A percentile compares a stretch with the other conserved stretches of the same genome.
phyloP scores from a whole-genome alignment of 1,284 basidiomycete species.

The Puccinia novopanici region DNA sequence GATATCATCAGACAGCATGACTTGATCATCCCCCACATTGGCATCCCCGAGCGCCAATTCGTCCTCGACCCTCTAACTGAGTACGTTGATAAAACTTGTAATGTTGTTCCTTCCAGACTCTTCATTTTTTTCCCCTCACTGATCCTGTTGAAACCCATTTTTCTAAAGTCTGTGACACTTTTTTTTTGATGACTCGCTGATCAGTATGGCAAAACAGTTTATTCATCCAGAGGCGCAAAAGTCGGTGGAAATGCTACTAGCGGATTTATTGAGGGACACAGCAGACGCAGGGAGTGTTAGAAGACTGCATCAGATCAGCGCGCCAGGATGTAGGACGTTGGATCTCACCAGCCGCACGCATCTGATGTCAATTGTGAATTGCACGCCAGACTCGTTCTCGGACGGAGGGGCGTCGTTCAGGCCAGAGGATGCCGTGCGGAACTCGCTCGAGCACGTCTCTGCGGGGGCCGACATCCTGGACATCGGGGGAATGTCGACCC shows the following conservation, averaged over 20 bases:
- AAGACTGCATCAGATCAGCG: constrained; percentile 60
- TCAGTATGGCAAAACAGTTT: constrained; percentile 26
- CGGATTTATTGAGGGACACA: neutral
- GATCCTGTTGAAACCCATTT: neutral
- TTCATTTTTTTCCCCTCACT: neutral
- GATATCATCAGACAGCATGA: constrained; percentile 67
- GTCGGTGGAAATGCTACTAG: constrained; percentile 1
- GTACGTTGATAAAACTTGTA: constrained; percentile 2
- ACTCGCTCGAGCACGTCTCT: constrained; percentile 55
- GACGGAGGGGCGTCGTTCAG: constrained; percentile 71
- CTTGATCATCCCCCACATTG: constrained; percentile 80
- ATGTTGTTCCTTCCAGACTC: neutral
- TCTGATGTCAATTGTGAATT: constrained; percentile 92
- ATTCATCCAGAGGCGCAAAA: constrained; percentile 18
- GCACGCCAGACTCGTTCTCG: constrained; percentile 95
- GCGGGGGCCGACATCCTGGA: constrained; percentile 79
- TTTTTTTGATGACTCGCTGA: neutral
- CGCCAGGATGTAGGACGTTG: constrained; percentile 57
- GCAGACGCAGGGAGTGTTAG: neutral
- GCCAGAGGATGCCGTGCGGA: constrained; percentile 4
- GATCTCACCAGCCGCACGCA: constrained; percentile 63
- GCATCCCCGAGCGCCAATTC: constrained; percentile 82
- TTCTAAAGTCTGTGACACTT: neutral
- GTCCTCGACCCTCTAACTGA: constrained; percentile 84
- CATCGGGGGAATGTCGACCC: constrained; percentile 89